These are phyloP conservation scores for Amoeboradix gromovi DNA, from an alignment of 371 early-diverging fungal species.

Conservation along the genomic window DNA sequence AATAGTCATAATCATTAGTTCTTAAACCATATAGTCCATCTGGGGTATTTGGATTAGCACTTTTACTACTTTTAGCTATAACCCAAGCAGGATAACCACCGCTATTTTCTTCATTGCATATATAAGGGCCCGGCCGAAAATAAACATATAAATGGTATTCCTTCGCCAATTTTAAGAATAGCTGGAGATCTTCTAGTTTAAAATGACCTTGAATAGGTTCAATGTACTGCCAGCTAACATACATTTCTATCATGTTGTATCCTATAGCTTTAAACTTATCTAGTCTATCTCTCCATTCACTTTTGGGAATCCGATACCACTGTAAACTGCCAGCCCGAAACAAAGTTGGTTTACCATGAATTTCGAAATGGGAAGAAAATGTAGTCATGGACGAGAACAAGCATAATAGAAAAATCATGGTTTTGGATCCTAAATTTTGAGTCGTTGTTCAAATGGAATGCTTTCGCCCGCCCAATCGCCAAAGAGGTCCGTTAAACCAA, in stretches of 20 bases:
- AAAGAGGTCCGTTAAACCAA: too few species aligned
- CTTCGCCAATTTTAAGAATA: slow-evolving; percentile 12
- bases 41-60: slow-evolving; percentile 3
- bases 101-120: slow-evolving; percentile 22
- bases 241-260: slow-evolving; percentile 20
- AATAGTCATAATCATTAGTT: not conserved
- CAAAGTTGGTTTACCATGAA: not conserved
- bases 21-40: slow-evolving; percentile 5
- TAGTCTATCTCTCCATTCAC: not conserved
- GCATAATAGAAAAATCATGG: too few species aligned
- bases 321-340: not conserved
- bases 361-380: not conserved
- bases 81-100: slow-evolving; percentile 24
- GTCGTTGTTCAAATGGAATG: too few species aligned
- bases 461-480: too few species aligned
- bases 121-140: slow-evolving; percentile 22
- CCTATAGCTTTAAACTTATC: not conserved
- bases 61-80: slow-evolving; percentile 3
- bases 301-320: not conserved
- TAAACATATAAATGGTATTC: slow-evolving; percentile 15
- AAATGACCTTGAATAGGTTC: slow-evolving; percentile 14
- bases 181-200: slow-evolving; percentile 17
- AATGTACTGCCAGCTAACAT: slow-evolving; percentile 26
- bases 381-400: too few species aligned
- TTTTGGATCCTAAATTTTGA: too few species aligned